Base-by-base conservation (phyloP, 1,139 yeast species). In the Kluyveromyces sp. region DNA sequence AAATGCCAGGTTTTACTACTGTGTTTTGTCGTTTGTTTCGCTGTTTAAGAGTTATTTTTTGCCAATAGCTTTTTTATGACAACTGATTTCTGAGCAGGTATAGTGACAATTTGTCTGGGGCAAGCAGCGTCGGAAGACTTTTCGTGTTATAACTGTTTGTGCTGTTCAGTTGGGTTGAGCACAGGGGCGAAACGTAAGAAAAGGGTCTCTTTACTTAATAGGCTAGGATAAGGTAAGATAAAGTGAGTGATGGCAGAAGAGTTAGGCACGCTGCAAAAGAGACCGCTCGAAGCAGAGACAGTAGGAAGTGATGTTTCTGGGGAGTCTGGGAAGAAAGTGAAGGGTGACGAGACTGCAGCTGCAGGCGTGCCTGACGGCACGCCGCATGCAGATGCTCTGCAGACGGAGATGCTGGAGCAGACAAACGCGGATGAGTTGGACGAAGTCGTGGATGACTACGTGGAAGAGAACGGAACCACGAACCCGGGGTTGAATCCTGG, bases 371-470 rank as follows among this genome's bases (percentile, higher is more conserved):
- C 4, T 11, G 9, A 3, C 15, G 28, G 15, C 16, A 16, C 16
- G 15, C 16, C 13, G 17, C 11, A 17, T n/a, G 39, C 19, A n/a
- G 36, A 13, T n/a, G 36, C 26, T 25, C 20, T 8, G 12, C 32
- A 49, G 29, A 42, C 43, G 31, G 40, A 41, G 31, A 31, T 45
- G 26, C 33, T 46, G 34, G 49, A 44, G 32, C 44, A 40, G 22
- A 43, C 46, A 16, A 46, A 41, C n/a, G 46, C 45, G 4, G 52
- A 45, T 18, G 47, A 43, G 29, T 34, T 49, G 33, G 50, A 49
- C 18, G 51, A 49, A n/a, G 35, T 46, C 8, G 52, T 47, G 20
- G 49, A 49, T 17, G 53, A 48, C 2, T 48, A 48, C 32, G 49
- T 29, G 12, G 42, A 41, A 28, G 25, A 39, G 18, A 29, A 13